phyloP scores from a whole-genome alignment of 2,329 filamentous ascomycete genomes.

The Colletotrichum sojae region DNA sequence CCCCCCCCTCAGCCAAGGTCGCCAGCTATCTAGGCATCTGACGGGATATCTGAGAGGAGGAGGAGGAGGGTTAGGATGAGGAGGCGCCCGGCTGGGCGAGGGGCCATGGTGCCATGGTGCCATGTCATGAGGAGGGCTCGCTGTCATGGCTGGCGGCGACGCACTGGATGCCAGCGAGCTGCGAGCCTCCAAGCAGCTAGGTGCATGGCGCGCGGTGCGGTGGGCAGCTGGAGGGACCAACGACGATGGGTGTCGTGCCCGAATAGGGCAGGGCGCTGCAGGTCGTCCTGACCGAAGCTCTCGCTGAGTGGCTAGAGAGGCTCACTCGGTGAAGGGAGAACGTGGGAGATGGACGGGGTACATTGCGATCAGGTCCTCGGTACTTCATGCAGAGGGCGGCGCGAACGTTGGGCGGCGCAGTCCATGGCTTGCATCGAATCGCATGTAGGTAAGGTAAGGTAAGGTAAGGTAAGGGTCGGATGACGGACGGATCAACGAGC shows the following conservation, averaged over 20 bases:
- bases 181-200: slow-evolving; percentile 24
- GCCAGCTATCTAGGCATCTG: neutral
- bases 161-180: slow-evolving; percentile 15
- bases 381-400: slow-evolving; percentile 17
- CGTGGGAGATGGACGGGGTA: slow-evolving; percentile 25
- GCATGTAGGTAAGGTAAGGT: too few relatives aligned
- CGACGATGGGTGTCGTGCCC: slow-evolving; percentile 19
- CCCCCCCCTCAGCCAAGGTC: too few relatives aligned
- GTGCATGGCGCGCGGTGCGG: slow-evolving; percentile 19
- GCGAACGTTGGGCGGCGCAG: slow-evolving; percentile 8
- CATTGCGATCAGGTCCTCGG: slow-evolving; percentile 14
- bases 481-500: slow-evolving; percentile 1
- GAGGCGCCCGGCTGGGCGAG: neutral
- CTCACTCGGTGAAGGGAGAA: slow-evolving; percentile 36
- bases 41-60: slow-evolving; percentile 16
- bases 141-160: slow-evolving; percentile 7
- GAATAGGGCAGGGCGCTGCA: slow-evolving; percentile 37
- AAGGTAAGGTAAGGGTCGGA: neutral
- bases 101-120: too few relatives aligned
- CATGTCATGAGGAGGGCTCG: too few relatives aligned
- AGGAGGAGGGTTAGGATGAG: neutral
- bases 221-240: slow-evolving; percentile 20
- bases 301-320: slow-evolving; percentile 30
- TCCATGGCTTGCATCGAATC: slow-evolving; percentile 9
- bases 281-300: slow-evolving; percentile 25